phyloP scores from a whole-genome alignment of 768 basidiomycete genomes.

The Dacryopinax spathularia region DNA sequence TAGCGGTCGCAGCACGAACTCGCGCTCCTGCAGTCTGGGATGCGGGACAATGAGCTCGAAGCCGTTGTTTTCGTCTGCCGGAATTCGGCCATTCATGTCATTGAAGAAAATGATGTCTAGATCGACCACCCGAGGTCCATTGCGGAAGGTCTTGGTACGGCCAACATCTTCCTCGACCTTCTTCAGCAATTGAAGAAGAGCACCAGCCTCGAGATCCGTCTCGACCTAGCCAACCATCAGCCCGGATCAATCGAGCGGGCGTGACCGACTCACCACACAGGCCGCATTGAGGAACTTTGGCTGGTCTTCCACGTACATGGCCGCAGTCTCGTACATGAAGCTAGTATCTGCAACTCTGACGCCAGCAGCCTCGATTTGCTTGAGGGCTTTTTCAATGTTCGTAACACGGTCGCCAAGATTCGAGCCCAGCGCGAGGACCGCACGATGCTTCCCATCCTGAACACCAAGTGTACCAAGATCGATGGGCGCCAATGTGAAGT shows the following conservation, averaged over 20 bases:
- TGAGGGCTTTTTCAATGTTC: constrained; percentile 67
- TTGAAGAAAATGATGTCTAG: constrained; percentile 77
- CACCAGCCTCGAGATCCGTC: constrained; percentile 48
- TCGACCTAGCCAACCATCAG: constrained; percentile 40
- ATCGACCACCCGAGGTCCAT: constrained; percentile 83
- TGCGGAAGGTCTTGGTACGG: constrained; percentile 58
- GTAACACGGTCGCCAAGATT: constrained; percentile 79
- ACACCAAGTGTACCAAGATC: not conserved
- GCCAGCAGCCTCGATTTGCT: constrained; percentile 44
- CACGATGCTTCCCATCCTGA: constrained; percentile 22
- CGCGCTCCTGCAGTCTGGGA: constrained; percentile 62
- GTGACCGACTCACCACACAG: constrained; percentile 50
- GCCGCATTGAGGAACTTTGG: constrained; percentile 80
- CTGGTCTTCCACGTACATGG: constrained; percentile 94
- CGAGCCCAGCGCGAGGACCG: constrained; percentile 70
- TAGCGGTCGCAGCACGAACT: constrained; percentile 82
- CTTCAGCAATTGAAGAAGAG: constrained; percentile 54
- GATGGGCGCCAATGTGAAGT: constrained; percentile 9
- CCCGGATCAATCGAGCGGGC: not conserved
- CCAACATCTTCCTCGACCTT: constrained; percentile 60
- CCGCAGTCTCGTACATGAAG: constrained; percentile 81
- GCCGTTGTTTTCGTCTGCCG: constrained; percentile 27
- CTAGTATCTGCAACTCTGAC: constrained; percentile 56
- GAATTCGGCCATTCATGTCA: constrained; percentile 31
- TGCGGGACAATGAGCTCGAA: constrained; percentile 77